A percentile compares a stretch with the other conserved stretches of the same genome.
Evolutionary conservation across 768 basidiomycete genomes (phyloP).

Genomic region (Dendrothele bispora): DNA sequence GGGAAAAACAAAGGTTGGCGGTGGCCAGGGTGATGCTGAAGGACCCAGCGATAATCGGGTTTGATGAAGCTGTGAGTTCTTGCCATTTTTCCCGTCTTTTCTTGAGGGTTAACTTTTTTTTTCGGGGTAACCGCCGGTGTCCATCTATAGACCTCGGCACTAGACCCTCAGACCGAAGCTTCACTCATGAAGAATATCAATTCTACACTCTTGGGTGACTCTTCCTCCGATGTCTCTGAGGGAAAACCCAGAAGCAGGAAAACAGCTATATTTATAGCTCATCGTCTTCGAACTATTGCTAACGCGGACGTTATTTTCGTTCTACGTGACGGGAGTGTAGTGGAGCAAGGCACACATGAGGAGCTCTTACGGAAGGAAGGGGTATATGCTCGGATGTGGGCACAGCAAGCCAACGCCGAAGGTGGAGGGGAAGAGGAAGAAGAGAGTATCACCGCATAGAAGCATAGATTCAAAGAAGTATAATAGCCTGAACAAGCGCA

Average conservation of each 20-base stretch:
- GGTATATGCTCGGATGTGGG: conserved; percentile 82
- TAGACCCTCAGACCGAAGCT: conserved; percentile 93
- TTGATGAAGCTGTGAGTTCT: conserved; percentile 89
- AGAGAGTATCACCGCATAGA: too few relatives aligned
- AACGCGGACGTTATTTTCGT: conserved; percentile 97
- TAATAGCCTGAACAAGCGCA: too few relatives aligned
- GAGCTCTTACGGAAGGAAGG: conserved; percentile 72
- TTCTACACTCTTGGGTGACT: conserved; percentile 66
- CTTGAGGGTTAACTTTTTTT: neutral
- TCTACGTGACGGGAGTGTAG: conserved; percentile 84
- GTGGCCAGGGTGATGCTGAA: conserved; percentile 92
- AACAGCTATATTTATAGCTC: conserved; percentile 97
- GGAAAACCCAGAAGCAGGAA: too few relatives aligned
- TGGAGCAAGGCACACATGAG: conserved; percentile 93
- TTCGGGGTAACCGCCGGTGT: neutral
- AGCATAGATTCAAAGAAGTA: too few relatives aligned
- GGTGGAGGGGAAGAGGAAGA: conserved; percentile 1
- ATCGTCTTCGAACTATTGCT: conserved; percentile 84
- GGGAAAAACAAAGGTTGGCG: conserved; percentile 96
- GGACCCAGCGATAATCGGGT: conserved; percentile 94
- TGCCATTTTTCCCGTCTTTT: conserved; percentile 8
- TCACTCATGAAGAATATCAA: conserved; percentile 97
- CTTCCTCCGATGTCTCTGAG: too few relatives aligned
- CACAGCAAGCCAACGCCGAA: conserved; percentile 57
- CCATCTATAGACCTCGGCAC: conserved; percentile 78